phyloP scores from a whole-genome alignment of 2,329 filamentous ascomycete species.

The Hypoxylon sp. region DNA sequence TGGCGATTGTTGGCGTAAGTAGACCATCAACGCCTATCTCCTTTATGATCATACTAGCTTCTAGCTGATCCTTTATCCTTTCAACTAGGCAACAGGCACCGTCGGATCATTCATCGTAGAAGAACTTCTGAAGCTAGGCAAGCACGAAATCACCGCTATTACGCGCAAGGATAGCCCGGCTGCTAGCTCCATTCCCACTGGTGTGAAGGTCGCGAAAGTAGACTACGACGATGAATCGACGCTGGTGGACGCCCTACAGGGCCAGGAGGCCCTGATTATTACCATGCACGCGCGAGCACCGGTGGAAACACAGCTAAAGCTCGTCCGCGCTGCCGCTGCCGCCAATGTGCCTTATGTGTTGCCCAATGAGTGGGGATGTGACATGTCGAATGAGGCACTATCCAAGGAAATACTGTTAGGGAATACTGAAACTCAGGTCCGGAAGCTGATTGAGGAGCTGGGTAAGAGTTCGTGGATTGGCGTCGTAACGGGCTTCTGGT shows the following conservation, averaged over 20 bases:
- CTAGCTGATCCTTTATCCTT: slow-evolving; percentile 24
- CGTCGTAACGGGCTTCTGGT: slow-evolving; percentile 66
- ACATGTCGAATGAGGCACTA: slow-evolving; percentile 58
- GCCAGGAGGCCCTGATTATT: slow-evolving; percentile 71
- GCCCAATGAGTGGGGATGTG: slow-evolving; percentile 65
- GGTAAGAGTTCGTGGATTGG: slow-evolving; percentile 61
- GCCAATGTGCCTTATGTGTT: slow-evolving; percentile 70
- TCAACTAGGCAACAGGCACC: slow-evolving; percentile 59
- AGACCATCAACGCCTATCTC: too few relatives aligned
- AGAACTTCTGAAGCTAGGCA: slow-evolving; percentile 62
- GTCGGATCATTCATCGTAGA: slow-evolving; percentile 58
- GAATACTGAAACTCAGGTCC: slow-evolving; percentile 42
- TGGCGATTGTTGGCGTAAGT: slow-evolving; percentile 66
- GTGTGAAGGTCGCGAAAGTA: slow-evolving; percentile 60
- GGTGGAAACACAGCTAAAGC: slow-evolving; percentile 61
- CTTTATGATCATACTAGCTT: not conserved
- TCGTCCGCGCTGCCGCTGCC: slow-evolving; percentile 68
- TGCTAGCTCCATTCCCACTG: slow-evolving; percentile 58
- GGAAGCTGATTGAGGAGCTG: slow-evolving; percentile 59
- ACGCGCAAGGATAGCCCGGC: slow-evolving; percentile 61
- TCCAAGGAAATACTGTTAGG: slow-evolving; percentile 54
- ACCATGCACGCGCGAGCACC: slow-evolving; percentile 63
- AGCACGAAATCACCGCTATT: slow-evolving; percentile 67
- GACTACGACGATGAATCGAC: slow-evolving; percentile 62
- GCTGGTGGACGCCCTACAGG: slow-evolving; percentile 65